Evolutionary conservation across 1,284 basidiomycete genomes (phyloP), one percentile per base, ranked within the genome.

Genomic region (Pseudozyma thailandica): DNA sequence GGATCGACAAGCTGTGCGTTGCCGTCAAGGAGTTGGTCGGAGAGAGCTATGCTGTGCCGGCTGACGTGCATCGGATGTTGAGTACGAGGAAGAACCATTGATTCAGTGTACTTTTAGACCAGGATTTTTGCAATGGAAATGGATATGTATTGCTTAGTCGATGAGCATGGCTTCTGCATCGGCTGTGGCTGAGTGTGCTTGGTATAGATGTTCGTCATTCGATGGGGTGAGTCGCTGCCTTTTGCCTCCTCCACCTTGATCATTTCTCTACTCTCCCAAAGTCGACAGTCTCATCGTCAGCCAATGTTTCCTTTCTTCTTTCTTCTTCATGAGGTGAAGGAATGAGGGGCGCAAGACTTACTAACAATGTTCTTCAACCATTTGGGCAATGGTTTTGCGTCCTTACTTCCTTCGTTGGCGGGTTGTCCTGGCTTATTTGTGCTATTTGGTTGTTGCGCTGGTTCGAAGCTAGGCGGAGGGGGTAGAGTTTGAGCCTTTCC

Each of bases 1-100:
- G 89, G 5, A 82, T 92, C 37, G 91, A 92, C 73, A 85, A 87
- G 56, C 82, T 92, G 45, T 91, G 91, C 89, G 75, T 91, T 1
- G 90, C 90, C 2, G 87, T 88, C 15, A 92, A 92, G 78, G 89
- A 91, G 78, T 84, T 92, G 47, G 91, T 92, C 0, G 91, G 91
- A 0, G 90, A 92, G 79, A 89, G 90, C 71, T 91, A 90, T 25
- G 58, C 64, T 0, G 64, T 79, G 21, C 59, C 72, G 0, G 60
- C 51, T 4, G 72, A 74, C 20, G 63, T 72, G 13, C 45, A 57
- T 39, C 16, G 62, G 12, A 61, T 64, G 53, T 39, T 57, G 16
- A 42, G 27, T 25, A 51, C 43, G 33, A 35, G 15, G n/a, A 5
- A 35, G 33, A 35, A 16, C 33, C 13, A 35, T 9, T 7, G 33